Conservation (phyloP, 345 rosid genomes). For the Barbarea vulgaris region DNA sequence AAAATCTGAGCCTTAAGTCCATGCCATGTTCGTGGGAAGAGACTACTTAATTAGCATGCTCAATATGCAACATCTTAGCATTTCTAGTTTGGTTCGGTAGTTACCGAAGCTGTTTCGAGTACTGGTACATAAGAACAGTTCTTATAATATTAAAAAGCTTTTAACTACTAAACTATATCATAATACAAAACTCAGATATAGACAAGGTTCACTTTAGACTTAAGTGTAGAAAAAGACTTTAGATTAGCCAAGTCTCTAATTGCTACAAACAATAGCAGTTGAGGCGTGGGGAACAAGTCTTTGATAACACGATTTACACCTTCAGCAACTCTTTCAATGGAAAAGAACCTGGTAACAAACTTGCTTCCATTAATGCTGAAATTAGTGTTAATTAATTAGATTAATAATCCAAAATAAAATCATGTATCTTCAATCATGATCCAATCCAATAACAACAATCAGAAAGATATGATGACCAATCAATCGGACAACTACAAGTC, state of each 20-base stretch:
- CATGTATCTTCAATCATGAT: background rate
- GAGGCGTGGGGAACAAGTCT: slow-evolving; percentile 7
- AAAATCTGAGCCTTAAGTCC: background rate
- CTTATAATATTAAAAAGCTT: background rate
- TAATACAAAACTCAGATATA: slow-evolving; percentile 1
- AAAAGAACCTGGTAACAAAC: background rate
- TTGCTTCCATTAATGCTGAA: background rate
- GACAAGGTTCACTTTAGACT: background rate
- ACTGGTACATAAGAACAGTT: background rate
- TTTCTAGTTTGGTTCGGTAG: slow-evolving; percentile 13
- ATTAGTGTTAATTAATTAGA: background rate
- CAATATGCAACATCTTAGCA: slow-evolving; percentile 6
- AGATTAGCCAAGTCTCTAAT: slow-evolving; percentile 1
- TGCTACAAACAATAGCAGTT: slow-evolving; percentile 2
- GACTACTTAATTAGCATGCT: slow-evolving; percentile 8
- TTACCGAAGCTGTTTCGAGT: background rate
- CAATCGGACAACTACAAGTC: slow-evolving; percentile 13
- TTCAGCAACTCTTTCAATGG: background rate
- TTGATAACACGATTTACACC: background rate
- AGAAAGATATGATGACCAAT: slow-evolving; percentile 14
- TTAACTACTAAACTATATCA: background rate
- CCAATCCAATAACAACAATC: background rate
- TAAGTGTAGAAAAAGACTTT: background rate
- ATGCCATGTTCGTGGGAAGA: slow-evolving; percentile 19
- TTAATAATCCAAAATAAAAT: background rate